These are phyloP conservation scores for Stephanodiscus minutulus DNA, from an alignment of 108 stramenopile species.

Conservation along the genomic window DNA sequence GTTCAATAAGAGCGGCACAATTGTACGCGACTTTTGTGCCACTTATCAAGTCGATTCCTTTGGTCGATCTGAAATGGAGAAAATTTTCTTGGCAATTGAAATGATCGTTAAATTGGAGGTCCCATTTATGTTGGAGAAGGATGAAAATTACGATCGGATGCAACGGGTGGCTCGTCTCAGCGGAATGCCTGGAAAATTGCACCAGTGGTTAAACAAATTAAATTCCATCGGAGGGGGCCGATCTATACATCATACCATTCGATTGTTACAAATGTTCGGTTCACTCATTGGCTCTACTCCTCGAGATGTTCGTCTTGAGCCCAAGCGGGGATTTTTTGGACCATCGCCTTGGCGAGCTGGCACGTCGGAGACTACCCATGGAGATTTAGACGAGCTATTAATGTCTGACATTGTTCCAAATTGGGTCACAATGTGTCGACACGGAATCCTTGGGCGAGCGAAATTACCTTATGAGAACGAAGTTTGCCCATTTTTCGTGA, in stretches of 20 bases:
- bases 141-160: background rate
- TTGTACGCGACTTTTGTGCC: conserved; percentile 44
- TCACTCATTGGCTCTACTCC: conserved; percentile 13
- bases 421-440: conserved; percentile 28
- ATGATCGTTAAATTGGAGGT: conserved; percentile 27
- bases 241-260: conserved; percentile 50
- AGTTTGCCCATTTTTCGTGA: conserved; percentile 31
- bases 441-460: conserved; percentile 37
- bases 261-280: conserved; percentile 47
- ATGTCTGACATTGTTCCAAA: conserved; percentile 54
- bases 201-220: conserved; percentile 39
- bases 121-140: conserved; percentile 27
- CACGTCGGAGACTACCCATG: conserved; percentile 30
- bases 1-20: conserved; percentile 11
- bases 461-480: conserved; percentile 32
- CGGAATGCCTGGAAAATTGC: conserved; percentile 4
- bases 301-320: background rate
- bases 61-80: conserved; percentile 21
- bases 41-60: conserved; percentile 22
- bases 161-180: background rate
- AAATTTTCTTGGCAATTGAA: conserved; percentile 12
- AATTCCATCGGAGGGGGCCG: conserved; percentile 46
- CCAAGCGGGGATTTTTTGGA: conserved; percentile 46
- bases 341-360: conserved; percentile 18
- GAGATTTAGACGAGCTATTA: conserved; percentile 55